Conservation (phyloP, 208 protist genomes). For the Wallacemonas sp. region DNA sequence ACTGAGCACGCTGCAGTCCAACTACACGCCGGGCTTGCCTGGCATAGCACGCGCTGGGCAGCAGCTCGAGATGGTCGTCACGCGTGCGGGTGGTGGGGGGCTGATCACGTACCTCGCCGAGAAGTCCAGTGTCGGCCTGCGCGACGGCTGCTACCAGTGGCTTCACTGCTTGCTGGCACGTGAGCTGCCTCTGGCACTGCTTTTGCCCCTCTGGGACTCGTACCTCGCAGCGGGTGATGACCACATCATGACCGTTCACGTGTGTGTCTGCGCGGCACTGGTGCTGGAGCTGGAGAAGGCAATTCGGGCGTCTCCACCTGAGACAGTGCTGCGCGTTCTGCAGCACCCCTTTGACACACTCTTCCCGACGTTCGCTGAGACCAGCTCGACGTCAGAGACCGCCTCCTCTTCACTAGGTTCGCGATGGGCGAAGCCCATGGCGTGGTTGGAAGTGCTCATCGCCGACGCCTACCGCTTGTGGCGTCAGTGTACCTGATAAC, state of each 20-base stretch:
- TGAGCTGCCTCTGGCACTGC: conserved; percentile 76
- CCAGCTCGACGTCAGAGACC: not conserved
- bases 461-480: conserved; percentile 57
- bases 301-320: conserved; percentile 25
- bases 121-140: conserved; percentile 41
- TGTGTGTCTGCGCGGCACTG: conserved; percentile 88
- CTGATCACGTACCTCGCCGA: conserved; percentile 21
- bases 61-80: conserved; percentile 56
- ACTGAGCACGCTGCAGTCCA: conserved; percentile 87
- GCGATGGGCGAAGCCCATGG: conserved; percentile 4
- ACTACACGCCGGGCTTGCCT: conserved; percentile 88
- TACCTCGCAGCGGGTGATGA: conserved; percentile 70
- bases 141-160: conserved; percentile 91
- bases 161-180: conserved; percentile 91
- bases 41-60: conserved; percentile 73
- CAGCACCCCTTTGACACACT: conserved; percentile 25
- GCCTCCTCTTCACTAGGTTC: not conserved
- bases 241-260: conserved; percentile 63
- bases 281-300: conserved; percentile 30
- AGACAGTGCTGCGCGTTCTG: conserved; percentile 29
- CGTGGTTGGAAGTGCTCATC: conserved; percentile 65
- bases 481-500: conserved; percentile 19
- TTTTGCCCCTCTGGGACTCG: conserved; percentile 90
- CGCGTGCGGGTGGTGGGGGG: conserved; percentile 4
- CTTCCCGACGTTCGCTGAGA: not conserved